Conservation (phyloP, 2,329 filamentous ascomycete genomes). For the Claviceps maximensis region DNA sequence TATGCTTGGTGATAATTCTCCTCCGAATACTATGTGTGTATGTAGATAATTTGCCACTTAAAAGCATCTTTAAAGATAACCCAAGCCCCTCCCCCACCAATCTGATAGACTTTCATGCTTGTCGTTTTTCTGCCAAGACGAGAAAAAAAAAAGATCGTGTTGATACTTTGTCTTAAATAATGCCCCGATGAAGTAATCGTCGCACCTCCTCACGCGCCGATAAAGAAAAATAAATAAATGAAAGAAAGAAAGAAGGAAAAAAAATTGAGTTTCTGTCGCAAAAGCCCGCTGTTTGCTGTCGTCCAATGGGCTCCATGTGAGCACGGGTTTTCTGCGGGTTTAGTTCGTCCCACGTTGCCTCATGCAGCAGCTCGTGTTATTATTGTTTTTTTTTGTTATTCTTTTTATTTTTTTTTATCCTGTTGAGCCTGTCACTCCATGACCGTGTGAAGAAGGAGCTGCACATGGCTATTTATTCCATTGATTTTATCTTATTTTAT, state of each 20-base stretch:
- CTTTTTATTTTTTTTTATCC: background rate
- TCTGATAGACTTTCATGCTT: too few species aligned
- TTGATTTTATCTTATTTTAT: background rate
- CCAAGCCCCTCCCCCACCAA: too few species aligned
- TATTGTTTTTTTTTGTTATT: background rate
- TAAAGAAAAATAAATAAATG: too few species aligned
- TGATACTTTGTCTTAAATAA: too few species aligned
- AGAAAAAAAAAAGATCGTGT: too few species aligned
- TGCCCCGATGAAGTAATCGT: background rate
- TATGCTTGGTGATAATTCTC: too few species aligned
- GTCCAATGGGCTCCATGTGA: background rate
- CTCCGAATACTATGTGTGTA: too few species aligned
- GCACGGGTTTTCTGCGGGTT: background rate
- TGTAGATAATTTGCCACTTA: too few species aligned
- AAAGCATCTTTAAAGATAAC: too few species aligned
- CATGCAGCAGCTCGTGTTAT: conserved; percentile 2
- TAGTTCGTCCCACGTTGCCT: background rate
- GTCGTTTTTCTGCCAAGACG: too few species aligned
- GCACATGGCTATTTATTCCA: background rate
- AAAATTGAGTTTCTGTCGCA: background rate
- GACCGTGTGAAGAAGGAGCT: background rate
- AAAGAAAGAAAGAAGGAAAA: background rate
- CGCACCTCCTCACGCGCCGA: too few species aligned
- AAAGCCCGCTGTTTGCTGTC: background rate
- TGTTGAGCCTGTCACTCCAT: background rate